These are phyloP conservation scores for Trichoderma breve DNA, from an alignment of 2,329 filamentous ascomycete species.

Conservation along the genomic window DNA sequence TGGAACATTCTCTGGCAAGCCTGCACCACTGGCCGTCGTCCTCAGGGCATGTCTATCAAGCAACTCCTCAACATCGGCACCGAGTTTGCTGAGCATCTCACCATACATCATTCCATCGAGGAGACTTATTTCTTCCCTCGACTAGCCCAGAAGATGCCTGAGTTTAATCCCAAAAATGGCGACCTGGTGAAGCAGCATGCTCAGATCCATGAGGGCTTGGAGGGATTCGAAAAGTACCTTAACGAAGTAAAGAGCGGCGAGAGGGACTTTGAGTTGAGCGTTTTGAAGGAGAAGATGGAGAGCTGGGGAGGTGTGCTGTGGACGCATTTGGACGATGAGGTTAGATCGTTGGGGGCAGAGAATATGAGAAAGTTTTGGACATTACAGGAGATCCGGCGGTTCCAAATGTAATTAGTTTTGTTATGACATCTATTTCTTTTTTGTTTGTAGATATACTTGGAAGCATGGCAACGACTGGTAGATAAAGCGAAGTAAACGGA, in stretches of 20 bases:
- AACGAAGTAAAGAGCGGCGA: conserved; percentile 61
- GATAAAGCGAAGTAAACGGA: not conserved
- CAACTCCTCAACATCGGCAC: conserved; percentile 67
- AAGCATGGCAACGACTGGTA: not conserved
- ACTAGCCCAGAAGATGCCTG: conserved; percentile 74
- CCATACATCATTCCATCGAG: conserved; percentile 78
- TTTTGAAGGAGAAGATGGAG: conserved; percentile 72
- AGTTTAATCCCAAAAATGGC: conserved; percentile 58
- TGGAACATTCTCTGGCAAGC: conserved; percentile 72
- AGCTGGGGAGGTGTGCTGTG: conserved; percentile 75
- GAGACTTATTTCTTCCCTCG: conserved; percentile 78
- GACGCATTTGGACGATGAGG: conserved; percentile 82
- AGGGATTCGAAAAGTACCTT: conserved; percentile 65
- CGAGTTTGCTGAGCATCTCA: conserved; percentile 69
- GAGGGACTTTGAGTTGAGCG: conserved; percentile 52
- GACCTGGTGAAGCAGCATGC: conserved; percentile 72
- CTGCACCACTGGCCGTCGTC: conserved; percentile 57
- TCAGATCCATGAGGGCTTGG: conserved; percentile 74
- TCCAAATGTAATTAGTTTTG: not conserved
- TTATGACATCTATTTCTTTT: not conserved
- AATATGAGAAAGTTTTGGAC: conserved; percentile 87
- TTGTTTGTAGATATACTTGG: not conserved
- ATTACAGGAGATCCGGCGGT: conserved; percentile 64
- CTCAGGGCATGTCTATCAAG: conserved; percentile 61
- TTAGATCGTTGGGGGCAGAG: conserved; percentile 72